These are phyloP conservation scores for Globisporangium echinulatum DNA, from an alignment of 352 stramenopile species.

Conservation along the genomic window DNA sequence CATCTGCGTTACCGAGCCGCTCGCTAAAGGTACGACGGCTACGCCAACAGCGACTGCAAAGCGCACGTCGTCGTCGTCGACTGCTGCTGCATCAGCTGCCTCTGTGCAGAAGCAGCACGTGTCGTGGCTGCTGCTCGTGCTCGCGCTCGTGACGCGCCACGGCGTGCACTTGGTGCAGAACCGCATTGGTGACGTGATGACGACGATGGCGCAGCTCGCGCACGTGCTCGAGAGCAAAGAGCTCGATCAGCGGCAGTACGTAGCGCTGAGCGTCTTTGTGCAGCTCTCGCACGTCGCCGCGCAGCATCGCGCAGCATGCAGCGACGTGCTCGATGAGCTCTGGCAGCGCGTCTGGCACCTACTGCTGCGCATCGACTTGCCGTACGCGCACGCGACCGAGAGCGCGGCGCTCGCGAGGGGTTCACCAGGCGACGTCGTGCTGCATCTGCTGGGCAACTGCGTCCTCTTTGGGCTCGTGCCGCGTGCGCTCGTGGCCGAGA, in stretches of 20 bases:
- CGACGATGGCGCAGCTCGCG: constrained; percentile 36
- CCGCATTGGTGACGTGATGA: constrained; percentile 54
- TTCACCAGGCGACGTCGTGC: constrained; percentile 39
- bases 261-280: constrained; percentile 40
- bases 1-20: constrained; percentile 22
- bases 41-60: background rate
- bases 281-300: constrained; percentile 38
- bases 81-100: too few relatives aligned
- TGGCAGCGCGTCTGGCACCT: constrained; percentile 41
- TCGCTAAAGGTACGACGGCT: constrained; percentile 11
- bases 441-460: constrained; percentile 41
- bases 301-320: constrained; percentile 23
- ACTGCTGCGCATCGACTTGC: constrained; percentile 47
- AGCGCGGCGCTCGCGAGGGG: constrained; percentile 33
- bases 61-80: background rate
- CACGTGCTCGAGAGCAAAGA: constrained; percentile 40
- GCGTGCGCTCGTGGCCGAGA: constrained; percentile 21
- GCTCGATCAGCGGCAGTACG: constrained; percentile 38
- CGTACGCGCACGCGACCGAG: constrained; percentile 40
- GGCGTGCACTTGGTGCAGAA: constrained; percentile 48
- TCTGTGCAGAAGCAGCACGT: constrained; percentile 26
- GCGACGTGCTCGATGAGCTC: constrained; percentile 30
- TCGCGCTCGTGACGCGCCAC: constrained; percentile 38
- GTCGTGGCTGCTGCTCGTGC: constrained; percentile 39
- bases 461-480: constrained; percentile 40